Evolutionary conservation across 306 rosid species (phyloP).

Genomic region (Lablab purpureus): DNA sequence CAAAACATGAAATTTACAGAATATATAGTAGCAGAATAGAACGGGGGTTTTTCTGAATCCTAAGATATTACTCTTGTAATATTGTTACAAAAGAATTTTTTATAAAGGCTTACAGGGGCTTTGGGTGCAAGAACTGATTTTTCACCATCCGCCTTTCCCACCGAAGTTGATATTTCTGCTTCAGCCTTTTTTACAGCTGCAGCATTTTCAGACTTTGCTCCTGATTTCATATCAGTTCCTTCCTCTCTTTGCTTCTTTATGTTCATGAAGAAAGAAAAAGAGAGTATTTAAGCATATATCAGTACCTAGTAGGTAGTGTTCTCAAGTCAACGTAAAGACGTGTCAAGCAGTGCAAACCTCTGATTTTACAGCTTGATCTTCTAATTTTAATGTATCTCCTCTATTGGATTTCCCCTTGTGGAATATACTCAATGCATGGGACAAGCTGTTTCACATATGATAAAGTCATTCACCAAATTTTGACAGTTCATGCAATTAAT

Average conservation of each 20-base stretch:
- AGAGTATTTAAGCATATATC: conserved; percentile 29
- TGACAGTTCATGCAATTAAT: conserved; percentile 10
- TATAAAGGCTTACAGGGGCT: conserved; percentile 59
- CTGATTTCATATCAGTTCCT: conserved; percentile 53
- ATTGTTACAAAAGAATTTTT: neutral
- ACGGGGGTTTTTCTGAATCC: neutral
- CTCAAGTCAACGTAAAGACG: conserved; percentile 34
- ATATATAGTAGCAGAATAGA: neutral
- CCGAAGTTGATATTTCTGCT: conserved; percentile 52
- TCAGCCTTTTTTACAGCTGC: conserved; percentile 61
- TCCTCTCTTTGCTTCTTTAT: conserved; percentile 56
- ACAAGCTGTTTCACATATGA: conserved; percentile 69
- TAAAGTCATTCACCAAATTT: conserved; percentile 27
- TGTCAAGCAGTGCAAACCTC: conserved; percentile 62
- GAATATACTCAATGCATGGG: conserved; percentile 83
- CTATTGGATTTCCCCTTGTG: conserved; percentile 66
- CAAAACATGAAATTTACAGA: conserved; percentile 22
- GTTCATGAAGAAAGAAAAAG: neutral
- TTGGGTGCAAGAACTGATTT: conserved; percentile 59
- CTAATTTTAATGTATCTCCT: conserved; percentile 65
- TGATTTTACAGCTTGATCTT: conserved; percentile 63
- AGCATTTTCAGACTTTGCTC: conserved; percentile 54
- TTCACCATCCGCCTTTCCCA: conserved; percentile 55
- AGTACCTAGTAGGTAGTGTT: conserved; percentile 23
- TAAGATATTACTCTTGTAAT: neutral